Conservation (phyloP, 2,329 filamentous ascomycete species). For the Aspergillus sp. region DNA sequence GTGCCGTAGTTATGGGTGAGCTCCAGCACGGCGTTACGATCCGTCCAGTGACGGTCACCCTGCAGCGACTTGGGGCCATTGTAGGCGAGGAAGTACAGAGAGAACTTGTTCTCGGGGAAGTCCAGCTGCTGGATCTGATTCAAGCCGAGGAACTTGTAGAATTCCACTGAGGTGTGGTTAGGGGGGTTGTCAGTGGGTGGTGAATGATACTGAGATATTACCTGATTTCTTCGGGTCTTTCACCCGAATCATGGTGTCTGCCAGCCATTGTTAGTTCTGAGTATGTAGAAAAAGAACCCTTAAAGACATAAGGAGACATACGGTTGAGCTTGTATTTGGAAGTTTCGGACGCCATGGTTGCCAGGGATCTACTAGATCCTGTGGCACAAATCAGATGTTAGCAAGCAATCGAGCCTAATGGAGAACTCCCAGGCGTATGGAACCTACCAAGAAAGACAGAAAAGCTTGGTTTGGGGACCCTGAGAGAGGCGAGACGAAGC, state of each 20-base stretch:
- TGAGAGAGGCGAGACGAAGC: constrained; percentile 18
- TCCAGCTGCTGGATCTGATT: constrained; percentile 75
- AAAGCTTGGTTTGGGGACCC: constrained; percentile 23
- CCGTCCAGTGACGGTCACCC: constrained; percentile 68
- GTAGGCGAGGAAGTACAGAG: constrained; percentile 93
- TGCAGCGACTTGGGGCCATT: constrained; percentile 74
- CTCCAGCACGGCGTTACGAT: constrained; percentile 88
- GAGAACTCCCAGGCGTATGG: neutral
- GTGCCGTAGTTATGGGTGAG: constrained; percentile 84
- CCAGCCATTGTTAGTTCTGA: constrained; percentile 17
- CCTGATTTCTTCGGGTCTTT: constrained; percentile 85
- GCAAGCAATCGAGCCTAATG: neutral
- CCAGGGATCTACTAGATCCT: constrained; percentile 31
- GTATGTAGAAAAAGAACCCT: neutral
- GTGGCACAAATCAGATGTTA: neutral
- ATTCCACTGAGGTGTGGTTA: constrained; percentile 63
- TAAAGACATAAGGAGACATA: constrained; percentile 34
- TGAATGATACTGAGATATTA: constrained; percentile 35
- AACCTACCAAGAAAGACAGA: constrained; percentile 18
- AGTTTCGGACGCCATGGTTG: constrained; percentile 57
- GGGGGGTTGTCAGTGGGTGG: neutral
- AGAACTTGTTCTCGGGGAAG: constrained; percentile 86
- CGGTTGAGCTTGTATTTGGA: constrained; percentile 65
- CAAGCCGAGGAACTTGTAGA: constrained; percentile 92
- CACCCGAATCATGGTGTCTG: constrained; percentile 73